Conservation (phyloP, 2,329 filamentous ascomycete species). For the Aschersonia sp. region DNA sequence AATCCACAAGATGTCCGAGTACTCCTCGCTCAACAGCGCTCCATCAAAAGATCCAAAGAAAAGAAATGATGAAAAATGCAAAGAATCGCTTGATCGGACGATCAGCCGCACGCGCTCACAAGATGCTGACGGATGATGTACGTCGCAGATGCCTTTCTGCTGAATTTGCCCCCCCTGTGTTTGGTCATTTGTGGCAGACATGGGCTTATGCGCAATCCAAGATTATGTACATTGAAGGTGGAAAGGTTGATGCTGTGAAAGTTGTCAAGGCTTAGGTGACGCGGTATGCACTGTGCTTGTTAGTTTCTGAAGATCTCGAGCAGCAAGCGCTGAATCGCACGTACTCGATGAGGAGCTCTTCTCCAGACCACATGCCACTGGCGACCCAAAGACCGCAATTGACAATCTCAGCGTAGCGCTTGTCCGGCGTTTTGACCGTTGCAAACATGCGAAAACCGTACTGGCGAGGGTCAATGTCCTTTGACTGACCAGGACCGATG, state of each 20-base stretch:
- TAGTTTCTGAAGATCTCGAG: neutral
- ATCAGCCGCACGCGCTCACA: neutral
- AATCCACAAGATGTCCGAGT: neutral
- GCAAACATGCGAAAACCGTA: conserved; percentile 35
- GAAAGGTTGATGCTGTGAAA: too few species aligned
- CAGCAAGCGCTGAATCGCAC: conserved; percentile 6
- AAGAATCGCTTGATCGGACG: neutral
- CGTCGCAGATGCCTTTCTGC: too few species aligned
- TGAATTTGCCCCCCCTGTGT: too few species aligned
- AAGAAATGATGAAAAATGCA: neutral
- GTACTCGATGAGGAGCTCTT: conserved; percentile 32
- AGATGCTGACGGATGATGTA: too few species aligned
- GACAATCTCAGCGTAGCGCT: conserved; percentile 31
- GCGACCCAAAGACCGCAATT: conserved; percentile 36
- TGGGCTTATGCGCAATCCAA: too few species aligned
- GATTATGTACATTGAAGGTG: too few species aligned
- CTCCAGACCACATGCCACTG: conserved; percentile 29
- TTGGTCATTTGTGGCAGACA: too few species aligned
- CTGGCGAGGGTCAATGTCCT: conserved; percentile 24
- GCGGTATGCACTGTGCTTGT: conserved; percentile 3
- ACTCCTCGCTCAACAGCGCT: neutral
- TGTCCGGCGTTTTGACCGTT: conserved; percentile 34
- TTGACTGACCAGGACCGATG: conserved; percentile 20
- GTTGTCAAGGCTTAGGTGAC: neutral
- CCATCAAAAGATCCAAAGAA: neutral